phyloP scores from a whole-genome alignment of 2,329 filamentous ascomycete species.

The Allantophomopsis lycopodina region DNA sequence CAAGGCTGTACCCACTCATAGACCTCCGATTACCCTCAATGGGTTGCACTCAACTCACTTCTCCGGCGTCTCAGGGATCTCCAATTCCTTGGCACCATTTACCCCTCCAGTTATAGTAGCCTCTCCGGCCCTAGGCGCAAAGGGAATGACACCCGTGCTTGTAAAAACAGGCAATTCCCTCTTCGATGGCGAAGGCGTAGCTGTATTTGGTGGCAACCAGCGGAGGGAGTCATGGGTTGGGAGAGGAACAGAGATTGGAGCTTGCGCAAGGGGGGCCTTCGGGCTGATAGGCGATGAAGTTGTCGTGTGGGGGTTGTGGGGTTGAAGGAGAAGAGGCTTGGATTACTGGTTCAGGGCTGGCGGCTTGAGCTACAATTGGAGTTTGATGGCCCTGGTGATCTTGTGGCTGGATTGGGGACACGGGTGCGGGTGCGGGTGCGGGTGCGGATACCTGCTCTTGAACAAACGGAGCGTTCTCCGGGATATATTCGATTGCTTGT shows the following conservation, averaged over 20 bases:
- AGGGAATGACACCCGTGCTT: constrained; percentile 16
- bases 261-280: constrained; percentile 32
- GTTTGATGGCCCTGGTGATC: constrained; percentile 4
- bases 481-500: background rate
- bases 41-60: constrained; percentile 3
- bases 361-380: constrained; percentile 13
- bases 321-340: background rate
- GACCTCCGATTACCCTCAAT: no score
- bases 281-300: constrained; percentile 41
- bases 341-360: constrained; percentile 3
- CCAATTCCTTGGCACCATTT: constrained; percentile 12
- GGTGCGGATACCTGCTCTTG: constrained; percentile 2
- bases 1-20: no score
- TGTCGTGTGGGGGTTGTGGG: constrained; percentile 13
- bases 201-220: constrained; percentile 36
- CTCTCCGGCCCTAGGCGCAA: constrained; percentile 6
- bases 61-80: constrained; percentile 21
- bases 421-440: constrained; percentile 4
- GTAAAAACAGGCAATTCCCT: constrained; percentile 17
- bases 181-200: constrained; percentile 12
- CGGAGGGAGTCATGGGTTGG: constrained; percentile 23
- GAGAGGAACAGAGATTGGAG: constrained; percentile 23
- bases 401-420: background rate
- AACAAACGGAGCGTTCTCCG: background rate
- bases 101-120: background rate